A percentile compares a stretch with the other conserved stretches of the same genome.
Conservation (phyloP, 2,329 filamentous ascomycete species). For the Dactylonectria macrodidyma region DNA sequence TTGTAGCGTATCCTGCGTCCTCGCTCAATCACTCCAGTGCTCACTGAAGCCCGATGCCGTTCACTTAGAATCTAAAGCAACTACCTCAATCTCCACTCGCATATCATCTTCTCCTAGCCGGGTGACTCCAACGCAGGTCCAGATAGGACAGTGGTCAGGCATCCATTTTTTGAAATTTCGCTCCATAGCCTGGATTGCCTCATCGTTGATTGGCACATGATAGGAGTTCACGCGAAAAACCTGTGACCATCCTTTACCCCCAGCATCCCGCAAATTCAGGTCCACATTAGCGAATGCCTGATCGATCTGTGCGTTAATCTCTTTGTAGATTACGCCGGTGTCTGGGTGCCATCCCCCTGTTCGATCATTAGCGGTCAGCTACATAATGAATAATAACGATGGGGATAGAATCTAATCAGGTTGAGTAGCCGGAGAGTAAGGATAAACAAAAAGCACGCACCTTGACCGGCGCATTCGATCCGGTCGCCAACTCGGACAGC, state of each 20-base stretch:
- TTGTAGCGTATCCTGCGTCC: no score
- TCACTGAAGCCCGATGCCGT: no score
- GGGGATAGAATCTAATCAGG: no score
- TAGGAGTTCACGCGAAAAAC: conserved; percentile 16
- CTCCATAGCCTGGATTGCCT: neutral
- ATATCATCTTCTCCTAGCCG: conserved; percentile 1
- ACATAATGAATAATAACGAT: neutral
- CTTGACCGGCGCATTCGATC: conserved; percentile 13
- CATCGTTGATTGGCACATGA: conserved; percentile 1
- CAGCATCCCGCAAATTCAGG: neutral
- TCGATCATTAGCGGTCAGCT: neutral
- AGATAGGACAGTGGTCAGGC: neutral
- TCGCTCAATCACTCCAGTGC: no score
- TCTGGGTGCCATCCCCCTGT: neutral
- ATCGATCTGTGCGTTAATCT: conserved; percentile 12
- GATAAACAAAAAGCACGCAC: neutral
- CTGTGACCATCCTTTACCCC: conserved; percentile 17
- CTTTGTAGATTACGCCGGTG: neutral
- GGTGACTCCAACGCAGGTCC: neutral
- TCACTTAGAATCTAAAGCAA: no score
- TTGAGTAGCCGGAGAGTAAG: no score
- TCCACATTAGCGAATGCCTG: conserved; percentile 8
- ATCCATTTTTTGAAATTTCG: neutral
- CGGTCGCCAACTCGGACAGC: conserved; percentile 3
- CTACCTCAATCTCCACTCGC: conserved; percentile 2